Conservation (phyloP, 257 asterid species). For the Cruciata laevipes region DNA sequence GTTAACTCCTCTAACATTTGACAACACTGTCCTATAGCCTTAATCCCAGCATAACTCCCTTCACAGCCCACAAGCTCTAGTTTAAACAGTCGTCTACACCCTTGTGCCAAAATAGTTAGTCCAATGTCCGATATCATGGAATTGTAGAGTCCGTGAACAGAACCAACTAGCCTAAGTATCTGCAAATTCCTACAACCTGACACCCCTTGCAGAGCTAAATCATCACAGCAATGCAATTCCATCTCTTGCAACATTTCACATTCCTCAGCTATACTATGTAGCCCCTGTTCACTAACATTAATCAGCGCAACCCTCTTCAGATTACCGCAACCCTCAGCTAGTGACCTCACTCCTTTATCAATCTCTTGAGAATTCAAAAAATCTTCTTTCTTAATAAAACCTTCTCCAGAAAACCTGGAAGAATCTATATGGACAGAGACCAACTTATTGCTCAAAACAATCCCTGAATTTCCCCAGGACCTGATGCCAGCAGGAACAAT, state of each 20-base stretch:
- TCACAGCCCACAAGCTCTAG: constrained; percentile 86
- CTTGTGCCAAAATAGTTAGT: constrained; percentile 83
- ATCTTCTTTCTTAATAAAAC: constrained; percentile 41
- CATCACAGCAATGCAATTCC: constrained; percentile 66
- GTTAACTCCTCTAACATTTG: constrained; percentile 78
- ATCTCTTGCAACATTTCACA: constrained; percentile 86
- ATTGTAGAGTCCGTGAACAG: constrained; percentile 56
- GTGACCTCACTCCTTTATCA: constrained; percentile 60
- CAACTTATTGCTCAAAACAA: constrained; percentile 49
- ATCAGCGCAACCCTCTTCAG: constrained; percentile 51
- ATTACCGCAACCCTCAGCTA: constrained; percentile 65
- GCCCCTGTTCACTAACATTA: constrained; percentile 63
- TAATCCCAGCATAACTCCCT: constrained; percentile 91
- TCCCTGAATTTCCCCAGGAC: constrained; percentile 52
- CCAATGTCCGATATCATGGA: constrained; percentile 78
- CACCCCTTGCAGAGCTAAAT: constrained; percentile 59
- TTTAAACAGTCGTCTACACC: constrained; percentile 71
- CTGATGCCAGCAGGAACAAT: constrained; percentile 38
- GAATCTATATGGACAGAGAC: constrained; percentile 47
- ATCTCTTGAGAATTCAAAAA: constrained; percentile 39
- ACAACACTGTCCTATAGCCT: constrained; percentile 85
- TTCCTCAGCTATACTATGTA: constrained; percentile 51
- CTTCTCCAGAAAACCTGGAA: constrained; percentile 32
- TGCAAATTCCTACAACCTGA: constrained; percentile 63
- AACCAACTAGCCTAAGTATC: constrained; percentile 65